A percentile compares a stretch with the other conserved stretches of the same genome.
Conservation (phyloP, 2,329 filamentous ascomycete genomes). For the Arthrobotrys entomopaga region DNA sequence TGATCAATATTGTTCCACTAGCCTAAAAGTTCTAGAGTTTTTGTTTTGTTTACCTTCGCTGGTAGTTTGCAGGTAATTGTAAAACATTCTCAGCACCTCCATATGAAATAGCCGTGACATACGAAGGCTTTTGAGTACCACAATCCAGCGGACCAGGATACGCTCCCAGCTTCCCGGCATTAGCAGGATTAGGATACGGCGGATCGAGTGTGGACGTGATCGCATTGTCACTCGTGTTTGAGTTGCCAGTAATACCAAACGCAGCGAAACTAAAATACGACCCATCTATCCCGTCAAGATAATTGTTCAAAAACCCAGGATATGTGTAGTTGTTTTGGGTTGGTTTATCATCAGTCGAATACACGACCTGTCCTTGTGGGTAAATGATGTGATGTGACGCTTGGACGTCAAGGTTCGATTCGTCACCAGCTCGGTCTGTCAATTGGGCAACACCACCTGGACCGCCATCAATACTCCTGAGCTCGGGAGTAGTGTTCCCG, state of each 20-base stretch:
- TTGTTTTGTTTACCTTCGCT: constrained; percentile 60
- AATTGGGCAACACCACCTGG: constrained; percentile 58
- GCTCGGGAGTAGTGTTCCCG: constrained; percentile 61
- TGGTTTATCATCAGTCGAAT: constrained; percentile 65
- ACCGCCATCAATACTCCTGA: constrained; percentile 62
- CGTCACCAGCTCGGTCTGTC: constrained; percentile 60
- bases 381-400: constrained; percentile 66
- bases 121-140: constrained; percentile 67
- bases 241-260: constrained; percentile 66
- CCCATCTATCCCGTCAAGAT: constrained; percentile 68
- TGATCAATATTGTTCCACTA: too few species aligned
- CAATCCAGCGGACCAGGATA: constrained; percentile 63
- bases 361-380: constrained; percentile 66
- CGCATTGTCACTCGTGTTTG: constrained; percentile 57
- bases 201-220: constrained; percentile 65
- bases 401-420: constrained; percentile 66
- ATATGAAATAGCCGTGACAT: constrained; percentile 70
- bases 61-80: constrained; percentile 65
- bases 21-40: too few species aligned
- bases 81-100: constrained; percentile 68
- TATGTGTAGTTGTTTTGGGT: constrained; percentile 58
- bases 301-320: constrained; percentile 63
- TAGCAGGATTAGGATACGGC: constrained; percentile 65
- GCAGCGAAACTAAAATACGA: constrained; percentile 68
- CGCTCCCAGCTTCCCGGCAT: constrained; percentile 67